phyloP scores from a whole-genome alignment of 148 eudicot species.

The Nyssa sinensis region DNA sequence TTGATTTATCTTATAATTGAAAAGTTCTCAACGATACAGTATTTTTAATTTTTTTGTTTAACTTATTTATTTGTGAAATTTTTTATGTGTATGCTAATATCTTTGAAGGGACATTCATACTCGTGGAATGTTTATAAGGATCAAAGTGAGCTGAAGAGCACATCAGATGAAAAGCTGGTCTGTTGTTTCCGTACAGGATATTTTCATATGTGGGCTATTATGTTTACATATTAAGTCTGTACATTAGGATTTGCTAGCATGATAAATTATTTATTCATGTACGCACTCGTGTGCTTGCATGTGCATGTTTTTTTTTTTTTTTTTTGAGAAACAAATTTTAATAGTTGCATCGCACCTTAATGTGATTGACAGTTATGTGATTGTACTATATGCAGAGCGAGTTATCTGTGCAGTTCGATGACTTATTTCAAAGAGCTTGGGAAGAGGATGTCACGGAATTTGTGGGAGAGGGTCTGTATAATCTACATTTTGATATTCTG shows the following conservation, averaged over 20 bases:
- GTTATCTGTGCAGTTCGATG: constrained; percentile 84
- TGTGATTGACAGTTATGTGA: constrained; percentile 4
- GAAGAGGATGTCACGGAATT: constrained; percentile 62
- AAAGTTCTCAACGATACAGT: neutral
- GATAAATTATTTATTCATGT: neutral
- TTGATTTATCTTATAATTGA: constrained; percentile 12
- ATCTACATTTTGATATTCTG: constrained; percentile 2
- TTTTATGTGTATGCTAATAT: constrained; percentile 13
- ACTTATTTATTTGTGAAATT: constrained; percentile 7
- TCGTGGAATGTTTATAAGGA: constrained; percentile 61
- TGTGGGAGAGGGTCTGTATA: constrained; percentile 49
- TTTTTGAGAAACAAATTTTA: neutral
- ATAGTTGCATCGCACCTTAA: neutral
- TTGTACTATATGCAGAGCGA: constrained; percentile 50
- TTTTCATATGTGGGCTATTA: neutral
- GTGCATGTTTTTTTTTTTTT: neutral
- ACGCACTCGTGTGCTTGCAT: neutral
- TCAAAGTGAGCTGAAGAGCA: constrained; percentile 28
- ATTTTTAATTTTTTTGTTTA: neutral
- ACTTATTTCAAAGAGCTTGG: constrained; percentile 93
- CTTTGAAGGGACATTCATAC: constrained; percentile 58
- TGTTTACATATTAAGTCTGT: neutral
- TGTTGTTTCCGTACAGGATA: constrained; percentile 20
- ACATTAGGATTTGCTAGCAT: neutral
- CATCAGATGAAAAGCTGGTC: constrained; percentile 53